Conservation (phyloP, 1,284 basidiomycete species). For the Tilletia indica region DNA sequence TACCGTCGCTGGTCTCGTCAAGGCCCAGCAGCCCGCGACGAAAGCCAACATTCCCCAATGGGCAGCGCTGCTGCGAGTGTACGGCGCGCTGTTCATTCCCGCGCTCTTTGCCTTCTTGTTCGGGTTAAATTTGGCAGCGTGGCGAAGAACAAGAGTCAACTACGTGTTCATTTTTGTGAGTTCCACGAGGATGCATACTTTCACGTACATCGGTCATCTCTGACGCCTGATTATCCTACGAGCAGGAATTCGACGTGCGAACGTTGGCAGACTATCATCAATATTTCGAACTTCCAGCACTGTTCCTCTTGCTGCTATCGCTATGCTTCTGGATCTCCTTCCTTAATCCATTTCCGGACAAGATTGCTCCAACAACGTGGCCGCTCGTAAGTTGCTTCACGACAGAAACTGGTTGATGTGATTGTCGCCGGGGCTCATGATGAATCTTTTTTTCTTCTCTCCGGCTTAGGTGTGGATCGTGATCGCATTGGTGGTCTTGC, state of each 20-base stretch:
- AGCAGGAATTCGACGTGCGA: conserved; percentile 63
- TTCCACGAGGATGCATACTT: neutral
- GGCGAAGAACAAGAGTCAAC: conserved; percentile 75
- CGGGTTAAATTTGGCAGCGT: conserved; percentile 74
- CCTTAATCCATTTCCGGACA: conserved; percentile 55
- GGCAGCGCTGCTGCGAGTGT: conserved; percentile 75
- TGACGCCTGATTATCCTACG: neutral
- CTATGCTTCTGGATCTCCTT: conserved; percentile 85
- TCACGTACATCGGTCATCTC: neutral
- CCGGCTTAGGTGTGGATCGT: conserved; percentile 67
- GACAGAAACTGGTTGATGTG: neutral
- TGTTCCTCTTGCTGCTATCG: conserved; percentile 73
- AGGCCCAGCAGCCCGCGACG: conserved; percentile 67
- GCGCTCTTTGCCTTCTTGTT: conserved; percentile 75
- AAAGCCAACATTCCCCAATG: conserved; percentile 68
- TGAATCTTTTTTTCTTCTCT: neutral
- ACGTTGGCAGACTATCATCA: conserved; percentile 75
- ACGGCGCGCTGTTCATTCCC: conserved; percentile 73
- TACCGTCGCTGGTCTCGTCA: conserved; percentile 67
- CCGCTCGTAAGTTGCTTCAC: conserved; percentile 61
- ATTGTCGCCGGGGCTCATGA: neutral
- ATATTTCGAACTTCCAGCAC: conserved; percentile 78
- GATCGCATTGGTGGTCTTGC: conserved; percentile 65
- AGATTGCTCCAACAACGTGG: conserved; percentile 63
- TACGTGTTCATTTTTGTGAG: conserved; percentile 78